Evolutionary conservation across 495 filamentous ascomycete species (phyloP), one percentile per base, ranked within the genome.

Genomic region (Rusavskia elegans): DNA sequence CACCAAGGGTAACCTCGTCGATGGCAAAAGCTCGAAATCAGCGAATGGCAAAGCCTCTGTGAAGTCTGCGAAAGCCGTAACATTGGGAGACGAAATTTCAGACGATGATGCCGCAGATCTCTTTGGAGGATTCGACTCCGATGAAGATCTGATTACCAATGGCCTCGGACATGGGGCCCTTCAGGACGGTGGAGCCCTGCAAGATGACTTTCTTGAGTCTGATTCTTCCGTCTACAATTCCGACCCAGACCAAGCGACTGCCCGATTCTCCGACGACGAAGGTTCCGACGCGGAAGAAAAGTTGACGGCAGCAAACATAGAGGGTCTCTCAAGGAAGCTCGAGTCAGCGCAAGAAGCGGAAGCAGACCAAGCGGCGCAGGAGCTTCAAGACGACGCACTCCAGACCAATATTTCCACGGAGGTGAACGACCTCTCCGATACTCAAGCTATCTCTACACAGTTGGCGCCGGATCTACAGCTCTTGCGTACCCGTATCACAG

Each of bases 221-320:
- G 74, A 57, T 55, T 64, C 79, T 51, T 85, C 84, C 1, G 77
- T 87, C 40, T 81, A 81, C 54, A 88, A 89, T 59, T 92, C 86
- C 13, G 83, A 79, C 39, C 80, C 82, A 41, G 81, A 84, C 49
- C 66, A 74, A 46, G 57, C 69, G 50, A 66, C 71, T 61, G 76
- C 81, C 37, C 83, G 92, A 69, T 98, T 95, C 71, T 97, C 92
- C 0, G 90, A 96, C 52, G 92, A 98, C 60, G 89, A 95, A 63
- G 87, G 90, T 54, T 85, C 82, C 1, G 89, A 94, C 58, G 83
- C 81, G 2, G 89, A 95, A 64, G 88, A 96, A 69, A 84, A 79
- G 61, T 72, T 98, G 51, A 98, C 88, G 3, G 93, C 92, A 0
- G 93, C 92, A 44, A 98, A 98, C 60, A 98, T 98, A 52, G 90